These are phyloP conservation scores for Ustilago vetiveriae DNA, from an alignment of 1,284 basidiomycete genomes.

Conservation along the genomic window DNA sequence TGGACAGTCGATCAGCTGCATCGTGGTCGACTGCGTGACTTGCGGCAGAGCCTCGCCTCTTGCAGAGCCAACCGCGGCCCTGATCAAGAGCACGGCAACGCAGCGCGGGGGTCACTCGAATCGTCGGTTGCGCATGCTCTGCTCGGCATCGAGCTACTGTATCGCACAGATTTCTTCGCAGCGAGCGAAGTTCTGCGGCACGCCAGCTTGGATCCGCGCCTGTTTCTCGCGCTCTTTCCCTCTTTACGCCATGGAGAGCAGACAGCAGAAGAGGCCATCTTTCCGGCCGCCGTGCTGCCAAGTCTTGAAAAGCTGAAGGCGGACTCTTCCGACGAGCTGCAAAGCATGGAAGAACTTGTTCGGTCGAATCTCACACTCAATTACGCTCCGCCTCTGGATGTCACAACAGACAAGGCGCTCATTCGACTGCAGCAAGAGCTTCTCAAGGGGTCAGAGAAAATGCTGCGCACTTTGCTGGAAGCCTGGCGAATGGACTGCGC, in stretches of 20 bases:
- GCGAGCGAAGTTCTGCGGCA: constrained; percentile 25
- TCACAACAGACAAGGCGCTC: constrained; percentile 28
- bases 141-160: constrained; percentile 40
- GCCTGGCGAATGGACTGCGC: constrained; percentile 17
- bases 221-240: constrained; percentile 39
- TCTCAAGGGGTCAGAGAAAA: constrained; percentile 21
- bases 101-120: constrained; percentile 10
- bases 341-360: constrained; percentile 30
- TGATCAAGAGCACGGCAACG: background rate
- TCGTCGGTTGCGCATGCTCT: constrained; percentile 24
- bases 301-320: constrained; percentile 10
- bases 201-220: constrained; percentile 37
- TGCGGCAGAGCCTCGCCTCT: constrained; percentile 18
- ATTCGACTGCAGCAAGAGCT: constrained; percentile 4
- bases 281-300: constrained; percentile 16
- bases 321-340: background rate
- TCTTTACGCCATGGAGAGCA: background rate
- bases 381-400: constrained; percentile 48
- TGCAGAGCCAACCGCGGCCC: constrained; percentile 1
- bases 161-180: constrained; percentile 32
- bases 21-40: constrained; percentile 15
- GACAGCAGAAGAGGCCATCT: constrained; percentile 18
- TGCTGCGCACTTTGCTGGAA: constrained; percentile 37
- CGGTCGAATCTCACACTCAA: constrained; percentile 43
- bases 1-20: constrained; percentile 30